phyloP scores from a whole-genome alignment of 2,329 filamentous ascomycete species.

The Colletotrichum kahawae region DNA sequence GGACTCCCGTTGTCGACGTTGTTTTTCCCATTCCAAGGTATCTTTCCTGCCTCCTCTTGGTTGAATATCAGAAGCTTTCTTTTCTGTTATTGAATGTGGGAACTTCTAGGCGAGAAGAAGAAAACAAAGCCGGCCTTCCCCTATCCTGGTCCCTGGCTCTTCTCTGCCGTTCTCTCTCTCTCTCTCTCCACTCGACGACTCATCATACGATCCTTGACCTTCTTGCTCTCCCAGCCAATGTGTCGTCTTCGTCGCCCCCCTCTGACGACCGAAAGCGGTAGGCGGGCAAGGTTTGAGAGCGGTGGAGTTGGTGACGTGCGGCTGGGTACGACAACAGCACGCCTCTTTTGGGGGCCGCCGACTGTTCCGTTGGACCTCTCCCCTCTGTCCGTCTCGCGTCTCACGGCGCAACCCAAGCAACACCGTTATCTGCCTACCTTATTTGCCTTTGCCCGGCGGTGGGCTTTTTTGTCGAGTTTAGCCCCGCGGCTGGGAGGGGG shows the following conservation, averaged over 20 bases:
- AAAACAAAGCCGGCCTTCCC: neutral
- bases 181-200: neutral
- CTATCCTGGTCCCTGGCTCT: neutral
- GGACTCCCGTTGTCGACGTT: conserved; percentile 1
- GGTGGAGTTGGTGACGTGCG: neutral
- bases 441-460: neutral
- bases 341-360: neutral
- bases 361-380: neutral
- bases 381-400: neutral
- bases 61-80: neutral
- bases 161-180: neutral
- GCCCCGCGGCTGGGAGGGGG: neutral
- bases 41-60: neutral
- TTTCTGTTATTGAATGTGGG: neutral
- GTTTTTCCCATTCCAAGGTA: neutral
- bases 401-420: neutral
- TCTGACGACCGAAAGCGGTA: neutral
- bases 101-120: neutral
- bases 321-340: neutral
- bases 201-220: neutral
- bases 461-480: neutral
- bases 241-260: neutral
- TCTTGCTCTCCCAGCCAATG: neutral
- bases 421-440: neutral
- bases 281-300: conserved; percentile 14